Base-by-base conservation (phyloP, 257 asterid species). In the Nicotiana knightiana region DNA sequence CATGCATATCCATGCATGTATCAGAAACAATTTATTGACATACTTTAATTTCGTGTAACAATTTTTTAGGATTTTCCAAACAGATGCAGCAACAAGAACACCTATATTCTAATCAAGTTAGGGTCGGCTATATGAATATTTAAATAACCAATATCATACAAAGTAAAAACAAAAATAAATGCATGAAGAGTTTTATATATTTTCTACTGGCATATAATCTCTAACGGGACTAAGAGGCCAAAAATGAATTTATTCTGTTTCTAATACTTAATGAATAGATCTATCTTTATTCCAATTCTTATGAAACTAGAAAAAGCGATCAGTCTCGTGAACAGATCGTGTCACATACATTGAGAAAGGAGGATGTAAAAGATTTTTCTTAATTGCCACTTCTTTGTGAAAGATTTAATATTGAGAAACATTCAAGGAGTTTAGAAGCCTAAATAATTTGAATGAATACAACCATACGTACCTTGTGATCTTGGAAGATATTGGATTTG, bases 401-500 rank as follows among this genome's bases (percentile, higher is more conserved):
- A 5, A 13, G 2, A 13, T 9, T 30, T 16, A 57, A 2, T 17
- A 3, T 5, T 17, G 26, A 57, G 63, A n/a, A 57, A 57, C 24
- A 57, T 18, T 4, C 26, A 57, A 15, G 62, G 26, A 17, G 62
- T 57, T 9, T 4, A 4, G 17, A 68, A 62, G 37, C 17, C 17
- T 63, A 28, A 4, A 12, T 2, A 13, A 28, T 64, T 28, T 30
- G 70, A 71, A 58, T 17, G 28, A 58, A 62, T 5, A 15, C 33
- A 35, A 4, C 10, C 12, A 55, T 32, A 35, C 1, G 1, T 85
- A 87, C 90, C 88, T 87, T 54, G 83, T 28, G 33, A 68, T 83
- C 85, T 30, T 86, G 85, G 13, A 89, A 78, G 5, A 43, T 28
- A 53, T 26, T 62, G 80, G 84, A 79, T 82, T 65, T 89, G 46